Base-by-base conservation (phyloP, 139 green algal species). In the Coelastrella sp. region DNA sequence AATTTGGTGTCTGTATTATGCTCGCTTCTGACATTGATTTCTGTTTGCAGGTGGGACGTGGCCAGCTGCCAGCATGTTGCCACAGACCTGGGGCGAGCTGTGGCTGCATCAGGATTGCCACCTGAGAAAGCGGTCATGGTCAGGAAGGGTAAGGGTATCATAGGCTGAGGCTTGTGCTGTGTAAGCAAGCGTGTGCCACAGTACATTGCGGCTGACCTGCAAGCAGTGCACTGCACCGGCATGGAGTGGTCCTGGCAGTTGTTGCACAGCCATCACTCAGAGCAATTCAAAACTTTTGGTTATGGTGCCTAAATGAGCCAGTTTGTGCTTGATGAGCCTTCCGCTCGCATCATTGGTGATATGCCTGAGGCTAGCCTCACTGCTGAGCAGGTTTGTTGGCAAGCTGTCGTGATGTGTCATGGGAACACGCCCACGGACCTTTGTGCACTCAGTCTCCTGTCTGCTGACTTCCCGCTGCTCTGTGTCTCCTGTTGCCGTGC, bases 1-100 rank as follows among this genome's bases (percentile, higher is more conserved):
- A 10, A 71, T 13, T 71, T 71, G 11, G 61, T 71, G 61, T 71
- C 11, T 13, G 61, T 13, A 71, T 71, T 71, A 13, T 10, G 8
- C 10, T 71, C 8, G 61, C 61, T 71, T 13, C 8, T 71, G 61
- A 6, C 22, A 76, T 22, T 76, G 16, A n/a, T 17, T 32, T 23
- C n/a, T 32, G 16, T 2, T 6, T 76, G 68, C 68, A 76, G 68
- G 68, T 76, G 68, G 68, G 68, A 76, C 54, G 68, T 47, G 5
- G n/a, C 5, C 14, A 32, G 91, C 23, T 80, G 88, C 83, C 59
- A 83, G 22, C 88, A 14, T 96, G 91, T 77, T 20, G 76, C 95
- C 64, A 95, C 91, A 3, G 66, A 91, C 19, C 89, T 98, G 32
- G 96, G 96, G 68, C 96, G 95, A 71, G 97, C 97, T 22, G 93